Conservation (phyloP, 768 basidiomycete species). For the Leucogyrophana mollusca region DNA sequence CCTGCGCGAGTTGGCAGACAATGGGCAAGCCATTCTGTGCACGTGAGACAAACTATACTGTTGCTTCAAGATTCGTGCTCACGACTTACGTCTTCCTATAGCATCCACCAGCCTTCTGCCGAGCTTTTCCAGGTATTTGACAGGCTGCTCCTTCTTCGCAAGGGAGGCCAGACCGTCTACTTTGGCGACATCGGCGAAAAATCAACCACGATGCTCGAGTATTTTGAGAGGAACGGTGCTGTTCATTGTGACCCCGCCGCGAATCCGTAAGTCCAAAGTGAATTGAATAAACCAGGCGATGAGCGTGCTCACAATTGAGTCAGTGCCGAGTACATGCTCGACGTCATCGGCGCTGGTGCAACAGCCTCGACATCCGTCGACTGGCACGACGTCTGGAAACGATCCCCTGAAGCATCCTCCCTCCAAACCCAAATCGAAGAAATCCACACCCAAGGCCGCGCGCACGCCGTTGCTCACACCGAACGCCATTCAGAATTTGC, state of each 20-base stretch:
- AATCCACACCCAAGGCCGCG: slow-evolving; percentile 39
- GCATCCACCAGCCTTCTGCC: slow-evolving; percentile 44
- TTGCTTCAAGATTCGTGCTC: too few species aligned
- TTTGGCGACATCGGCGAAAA: slow-evolving; percentile 45
- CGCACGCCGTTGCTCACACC: slow-evolving; percentile 20
- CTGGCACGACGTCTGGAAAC: slow-evolving; percentile 51
- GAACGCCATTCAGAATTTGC: slow-evolving; percentile 30
- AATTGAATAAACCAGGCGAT: background rate
- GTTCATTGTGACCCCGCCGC: slow-evolving; percentile 13
- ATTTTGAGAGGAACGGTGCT: slow-evolving; percentile 24
- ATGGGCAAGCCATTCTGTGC: slow-evolving; percentile 56
- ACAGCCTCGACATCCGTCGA: slow-evolving; percentile 41
- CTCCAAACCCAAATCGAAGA: slow-evolving; percentile 41
- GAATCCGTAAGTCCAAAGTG: slow-evolving; percentile 19
- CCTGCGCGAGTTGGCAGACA: slow-evolving; percentile 50
- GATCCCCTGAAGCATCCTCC: slow-evolving; percentile 37
- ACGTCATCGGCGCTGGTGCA: slow-evolving; percentile 57
- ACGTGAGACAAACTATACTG: slow-evolving; percentile 41
- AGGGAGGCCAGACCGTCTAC: slow-evolving; percentile 66
- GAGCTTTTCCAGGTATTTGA: slow-evolving; percentile 55
- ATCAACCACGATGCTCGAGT: slow-evolving; percentile 19
- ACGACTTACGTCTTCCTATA: background rate
- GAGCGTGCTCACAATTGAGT: background rate
- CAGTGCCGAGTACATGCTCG: slow-evolving; percentile 49
- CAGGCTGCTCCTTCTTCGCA: slow-evolving; percentile 45